A percentile compares a stretch with the other conserved stretches of the same genome.
These are phyloP conservation scores for Wickerhamiella azymoides DNA, from an alignment of 805 yeast species.

Conservation along the genomic window DNA sequence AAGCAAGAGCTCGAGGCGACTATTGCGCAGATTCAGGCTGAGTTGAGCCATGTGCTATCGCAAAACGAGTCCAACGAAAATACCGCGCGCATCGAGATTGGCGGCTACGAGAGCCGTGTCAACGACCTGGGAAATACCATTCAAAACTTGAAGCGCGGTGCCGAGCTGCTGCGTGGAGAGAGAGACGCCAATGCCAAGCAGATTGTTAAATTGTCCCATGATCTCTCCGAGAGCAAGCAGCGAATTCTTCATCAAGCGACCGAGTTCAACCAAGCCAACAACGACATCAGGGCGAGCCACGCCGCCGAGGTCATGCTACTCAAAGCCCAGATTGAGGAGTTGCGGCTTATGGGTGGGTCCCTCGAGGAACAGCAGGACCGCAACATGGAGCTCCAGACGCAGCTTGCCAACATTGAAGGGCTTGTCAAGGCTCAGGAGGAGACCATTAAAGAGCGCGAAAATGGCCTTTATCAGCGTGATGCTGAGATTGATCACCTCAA, in stretches of 20 bases:
- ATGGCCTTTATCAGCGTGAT: neutral
- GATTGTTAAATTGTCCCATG: no score
- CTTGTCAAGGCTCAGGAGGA: constrained; percentile 2
- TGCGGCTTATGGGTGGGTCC: neutral
- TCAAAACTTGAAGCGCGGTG: neutral
- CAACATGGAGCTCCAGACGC: neutral
- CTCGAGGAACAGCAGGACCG: neutral
- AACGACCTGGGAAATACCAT: neutral
- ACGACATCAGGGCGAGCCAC: neutral
- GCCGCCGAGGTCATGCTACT: neutral
- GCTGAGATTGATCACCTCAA: neutral
- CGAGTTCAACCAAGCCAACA: neutral
- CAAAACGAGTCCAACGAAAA: neutral
- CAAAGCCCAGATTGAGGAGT: neutral
- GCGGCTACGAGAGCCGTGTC: neutral
- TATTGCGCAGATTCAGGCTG: neutral
- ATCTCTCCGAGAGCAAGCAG: neutral
- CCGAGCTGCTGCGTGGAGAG: no score
- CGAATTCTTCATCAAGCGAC: neutral
- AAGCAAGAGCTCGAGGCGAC: neutral
- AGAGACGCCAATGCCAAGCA: no score
- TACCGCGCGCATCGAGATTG: neutral
- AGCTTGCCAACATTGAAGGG: neutral
- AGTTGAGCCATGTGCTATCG: neutral
- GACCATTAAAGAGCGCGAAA: neutral